Evolutionary conservation across 768 basidiomycete species (phyloP), one percentile per base, ranked within the genome.

Genomic region (Hygrophoropsis aurantiaca): DNA sequence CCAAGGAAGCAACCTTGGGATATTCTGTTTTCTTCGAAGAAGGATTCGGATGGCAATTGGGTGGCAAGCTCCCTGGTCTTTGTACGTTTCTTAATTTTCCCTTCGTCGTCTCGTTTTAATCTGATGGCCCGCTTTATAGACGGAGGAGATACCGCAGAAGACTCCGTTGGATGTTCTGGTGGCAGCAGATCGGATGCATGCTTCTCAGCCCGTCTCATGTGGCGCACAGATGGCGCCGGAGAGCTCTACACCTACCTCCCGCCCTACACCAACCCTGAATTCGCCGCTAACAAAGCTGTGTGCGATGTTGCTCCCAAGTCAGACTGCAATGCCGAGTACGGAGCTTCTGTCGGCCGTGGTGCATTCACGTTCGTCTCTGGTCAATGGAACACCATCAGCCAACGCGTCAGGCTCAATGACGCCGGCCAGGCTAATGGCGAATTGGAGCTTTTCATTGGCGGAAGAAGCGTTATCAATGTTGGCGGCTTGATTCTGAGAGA

Each of bases 241-340:
- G 85, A 87, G 68, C 57, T 87, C 40, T 87, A 87, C 74, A 80
- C 83, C 46, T 87, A 89, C 67, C 74, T 84, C 21, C 85, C 85
- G 8, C 72, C 73, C 41, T 70, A 57, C 59, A 66, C 61, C 40
- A 62, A 67, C 40, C 36, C 65, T 15, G 58, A 57, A 33, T 75
- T 74, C 63, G 33, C 58, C 4, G 75, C 71, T 20, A 82, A 84
- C 68, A 57, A 77, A 61, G 67, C 58, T 32, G 66, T 77, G 9
- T 81, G 79, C 70, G 52, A 72, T 62, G 66, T 79, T 23, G 56
- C 72, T 18, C 79, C 80, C 5, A 46, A 58, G 44, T 78, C 80
- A 5, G 71, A 74, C 13, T 79, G 79, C 70, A 84, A 87, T 66
- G 71, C 79, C 41, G 73, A 70, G 20, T 89, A 83, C 55, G 84